Conservation (phyloP, 164 flowering plant species). For the Santalum album region DNA sequence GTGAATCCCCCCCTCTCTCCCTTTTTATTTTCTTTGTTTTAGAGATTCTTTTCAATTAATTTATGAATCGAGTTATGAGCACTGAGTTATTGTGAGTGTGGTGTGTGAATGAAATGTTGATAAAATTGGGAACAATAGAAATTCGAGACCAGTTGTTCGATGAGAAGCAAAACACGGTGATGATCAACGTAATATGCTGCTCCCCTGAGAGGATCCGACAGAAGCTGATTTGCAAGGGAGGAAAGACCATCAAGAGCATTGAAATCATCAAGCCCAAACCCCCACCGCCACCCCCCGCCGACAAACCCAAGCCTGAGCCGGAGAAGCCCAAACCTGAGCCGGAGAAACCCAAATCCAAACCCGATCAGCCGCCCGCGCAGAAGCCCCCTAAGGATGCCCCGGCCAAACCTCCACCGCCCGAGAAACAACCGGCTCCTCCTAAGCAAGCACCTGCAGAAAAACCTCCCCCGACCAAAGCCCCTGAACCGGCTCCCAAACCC, state of each 20-base stretch:
- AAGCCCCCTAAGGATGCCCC: not conserved
- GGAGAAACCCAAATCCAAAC: not conserved
- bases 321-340: not conserved
- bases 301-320: not conserved
- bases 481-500: slow-evolving; percentile 2
- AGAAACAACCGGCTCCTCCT: not conserved
- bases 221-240: slow-evolving; percentile 44
- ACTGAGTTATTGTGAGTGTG: slow-evolving; percentile 1
- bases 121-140: slow-evolving; percentile 32
- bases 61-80: too few relatives aligned
- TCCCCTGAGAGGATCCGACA: slow-evolving; percentile 42
- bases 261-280: slow-evolving; percentile 31
- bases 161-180: slow-evolving; percentile 42
- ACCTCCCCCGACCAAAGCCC: not conserved
- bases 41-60: too few relatives aligned
- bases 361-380: not conserved
- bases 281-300: not conserved
- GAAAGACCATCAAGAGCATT: slow-evolving; percentile 35
- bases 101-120: not conserved
- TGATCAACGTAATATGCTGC: slow-evolving; percentile 44
- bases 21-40: not conserved
- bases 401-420: not conserved
- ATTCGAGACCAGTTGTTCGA: slow-evolving; percentile 50
- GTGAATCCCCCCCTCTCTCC: slow-evolving; percentile 21
- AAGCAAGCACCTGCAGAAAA: not conserved